phyloP scores from a whole-genome alignment of 192 early-diverging fungal species.

The Coemansia sp. region DNA sequence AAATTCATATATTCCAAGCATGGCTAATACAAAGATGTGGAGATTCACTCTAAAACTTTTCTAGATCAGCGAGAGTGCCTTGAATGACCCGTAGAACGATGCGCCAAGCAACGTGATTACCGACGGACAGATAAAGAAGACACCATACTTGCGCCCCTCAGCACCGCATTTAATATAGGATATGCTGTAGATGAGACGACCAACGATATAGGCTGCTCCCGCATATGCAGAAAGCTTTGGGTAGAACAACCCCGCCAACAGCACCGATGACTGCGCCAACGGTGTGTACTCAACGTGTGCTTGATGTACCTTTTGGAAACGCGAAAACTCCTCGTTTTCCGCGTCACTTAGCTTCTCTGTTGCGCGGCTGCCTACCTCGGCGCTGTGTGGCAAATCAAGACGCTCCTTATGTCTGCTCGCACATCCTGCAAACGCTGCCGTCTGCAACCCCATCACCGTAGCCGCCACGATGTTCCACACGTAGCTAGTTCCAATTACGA shows the following conservation, averaged over 20 bases:
- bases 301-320: conserved; percentile 50
- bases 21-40: not conserved
- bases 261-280: conserved; percentile 44
- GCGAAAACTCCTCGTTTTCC: conserved; percentile 48
- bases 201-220: conserved; percentile 48
- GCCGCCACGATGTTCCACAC: conserved; percentile 54
- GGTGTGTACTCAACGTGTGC: conserved; percentile 51
- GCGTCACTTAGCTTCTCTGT: conserved; percentile 51
- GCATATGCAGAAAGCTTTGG: conserved; percentile 48
- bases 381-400: conserved; percentile 39
- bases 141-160: conserved; percentile 44
- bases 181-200: conserved; percentile 48
- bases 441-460: conserved; percentile 48
- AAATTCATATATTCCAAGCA: not conserved
- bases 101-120: conserved; percentile 43
- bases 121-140: conserved; percentile 34
- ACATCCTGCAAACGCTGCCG: conserved; percentile 41
- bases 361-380: conserved; percentile 39
- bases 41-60: not conserved
- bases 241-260: conserved; percentile 52
- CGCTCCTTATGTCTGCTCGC: conserved; percentile 36
- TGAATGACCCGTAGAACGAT: conserved; percentile 48
- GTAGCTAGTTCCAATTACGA: conserved; percentile 53
- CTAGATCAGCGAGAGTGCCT: conserved; percentile 38
- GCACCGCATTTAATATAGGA: conserved; percentile 44